A percentile compares a stretch with the other conserved stretches of the same genome.
phyloP scores from a whole-genome alignment of 805 yeast genomes.

The Myxozyma mucilagina region DNA sequence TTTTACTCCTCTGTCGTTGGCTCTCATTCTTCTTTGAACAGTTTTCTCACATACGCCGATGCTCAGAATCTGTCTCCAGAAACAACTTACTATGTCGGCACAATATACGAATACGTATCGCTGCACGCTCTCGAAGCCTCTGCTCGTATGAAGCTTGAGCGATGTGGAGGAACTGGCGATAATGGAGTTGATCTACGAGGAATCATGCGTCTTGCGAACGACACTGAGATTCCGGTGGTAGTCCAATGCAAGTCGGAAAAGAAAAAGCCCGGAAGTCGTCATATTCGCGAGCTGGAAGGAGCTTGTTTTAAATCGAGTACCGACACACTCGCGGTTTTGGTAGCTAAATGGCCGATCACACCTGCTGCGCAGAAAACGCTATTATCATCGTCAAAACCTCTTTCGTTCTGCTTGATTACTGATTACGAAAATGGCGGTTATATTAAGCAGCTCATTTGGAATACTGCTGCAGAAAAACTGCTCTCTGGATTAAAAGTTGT shows the following conservation, averaged over 20 bases:
- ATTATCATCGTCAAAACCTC: constrained; percentile 20
- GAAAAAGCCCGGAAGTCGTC: constrained; percentile 51
- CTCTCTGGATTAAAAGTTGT: constrained; percentile 17
- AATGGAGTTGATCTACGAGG: constrained; percentile 36
- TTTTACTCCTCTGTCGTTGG: background rate
- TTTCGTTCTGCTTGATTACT: constrained; percentile 18
- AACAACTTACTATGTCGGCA: constrained; percentile 33
- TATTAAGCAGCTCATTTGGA: constrained; percentile 27
- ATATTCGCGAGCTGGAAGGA: constrained; percentile 34
- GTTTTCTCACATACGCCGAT: constrained; percentile 21
- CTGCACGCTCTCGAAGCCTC: constrained; percentile 20
- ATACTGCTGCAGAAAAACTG: constrained; percentile 21
- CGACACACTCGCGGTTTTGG: constrained; percentile 29
- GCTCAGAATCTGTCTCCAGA: constrained; percentile 5
- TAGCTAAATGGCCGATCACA: constrained; percentile 24
- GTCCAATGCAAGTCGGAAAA: constrained; percentile 36
- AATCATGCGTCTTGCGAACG: background rate
- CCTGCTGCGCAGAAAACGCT: constrained; percentile 13
- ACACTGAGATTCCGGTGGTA: constrained; percentile 19
- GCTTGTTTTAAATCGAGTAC: constrained; percentile 9
- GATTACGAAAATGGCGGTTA: constrained; percentile 21
- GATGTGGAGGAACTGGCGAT: constrained; percentile 35
- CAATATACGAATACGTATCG: constrained; percentile 33
- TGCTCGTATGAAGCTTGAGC: constrained; percentile 24
- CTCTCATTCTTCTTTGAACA: constrained; percentile 12